Base-by-base conservation (phyloP, 2,329 filamentous ascomycete species). In the Penicillium sp. region DNA sequence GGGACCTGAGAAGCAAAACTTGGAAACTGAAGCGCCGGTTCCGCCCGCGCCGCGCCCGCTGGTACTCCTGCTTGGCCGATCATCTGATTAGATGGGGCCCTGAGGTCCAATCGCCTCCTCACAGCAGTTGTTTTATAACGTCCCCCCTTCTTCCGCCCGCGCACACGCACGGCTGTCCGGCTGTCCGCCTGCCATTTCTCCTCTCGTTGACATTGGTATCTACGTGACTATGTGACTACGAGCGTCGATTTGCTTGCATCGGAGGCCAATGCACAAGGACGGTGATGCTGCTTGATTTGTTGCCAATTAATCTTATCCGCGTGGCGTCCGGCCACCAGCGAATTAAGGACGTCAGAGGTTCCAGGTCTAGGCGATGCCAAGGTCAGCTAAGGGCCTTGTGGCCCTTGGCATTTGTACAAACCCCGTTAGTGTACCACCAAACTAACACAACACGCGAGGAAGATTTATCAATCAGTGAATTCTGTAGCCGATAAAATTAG, bases 401-500 rank as follows among this genome's bases (percentile, higher is more conserved):
- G 39, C 39, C 39, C 39, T 42, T 42, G 39, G 39, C 39, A 42
- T 20, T n/a, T n/a, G 39, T 27, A 27, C 18, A 13, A 29, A 42
- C 20, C 24, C 15, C n/a, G 39, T 42, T 42, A 42, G 39, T 42
- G 39, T 42, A 29, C 39, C 39, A 42, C 39, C 5, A 27, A 40
- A 27, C 17, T 8, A 42, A 20, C 24, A 29, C 15, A 42, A 20
- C 24, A 29, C 23, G 26, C n/a, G 24, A 42, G 15, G 24, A 17
- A 23, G 17, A 39, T 21, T 40, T 53, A 53, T 53, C 50, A 45
- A 53, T 53, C 50, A 45, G 50, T 52, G 30, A 32, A 23, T 15
- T 29, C 12, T 23, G 17, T 43, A 34, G 42, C 42, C 30, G 27
- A 45, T 17, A 20, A 24, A 45, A 7, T 32, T 24, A 34, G 42